Evolutionary conservation across 345 rosid genomes (phyloP).

Genomic region (Diplotaxis tenuifolia): DNA sequence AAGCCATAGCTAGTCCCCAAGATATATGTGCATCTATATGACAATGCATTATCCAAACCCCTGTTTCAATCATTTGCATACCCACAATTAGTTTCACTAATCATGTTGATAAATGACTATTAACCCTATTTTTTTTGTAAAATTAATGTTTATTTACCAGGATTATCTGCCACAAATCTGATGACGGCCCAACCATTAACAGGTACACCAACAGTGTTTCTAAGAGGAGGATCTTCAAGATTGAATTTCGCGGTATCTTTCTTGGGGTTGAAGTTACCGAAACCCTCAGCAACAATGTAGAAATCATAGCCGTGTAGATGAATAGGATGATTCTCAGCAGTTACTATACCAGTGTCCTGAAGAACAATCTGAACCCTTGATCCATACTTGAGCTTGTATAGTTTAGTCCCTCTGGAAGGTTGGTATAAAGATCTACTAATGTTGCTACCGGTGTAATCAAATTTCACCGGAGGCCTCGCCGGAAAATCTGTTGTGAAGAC

Average conservation of each 20-base stretch:
- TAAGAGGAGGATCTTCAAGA: slow-evolving; percentile 80
- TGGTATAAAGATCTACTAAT: slow-evolving; percentile 72
- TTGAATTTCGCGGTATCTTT: slow-evolving; percentile 67
- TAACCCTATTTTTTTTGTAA: neutral
- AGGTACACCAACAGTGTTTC: slow-evolving; percentile 79
- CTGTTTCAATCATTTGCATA: slow-evolving; percentile 35
- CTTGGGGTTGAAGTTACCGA: slow-evolving; percentile 78
- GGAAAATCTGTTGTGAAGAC: slow-evolving; percentile 91
- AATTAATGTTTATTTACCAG: slow-evolving; percentile 49
- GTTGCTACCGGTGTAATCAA: slow-evolving; percentile 82
- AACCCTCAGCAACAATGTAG: slow-evolving; percentile 82
- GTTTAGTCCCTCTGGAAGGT: slow-evolving; percentile 64
- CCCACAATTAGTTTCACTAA: neutral
- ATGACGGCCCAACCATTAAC: slow-evolving; percentile 88
- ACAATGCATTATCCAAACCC: slow-evolving; percentile 95
- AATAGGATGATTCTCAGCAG: slow-evolving; percentile 90
- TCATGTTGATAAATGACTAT: neutral
- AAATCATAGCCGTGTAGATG: slow-evolving; percentile 96
- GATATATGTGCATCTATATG: slow-evolving; percentile 91
- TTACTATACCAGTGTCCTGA: slow-evolving; percentile 79
- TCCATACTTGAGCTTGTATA: slow-evolving; percentile 71
- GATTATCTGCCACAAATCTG: slow-evolving; percentile 92
- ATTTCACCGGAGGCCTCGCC: slow-evolving; percentile 56
- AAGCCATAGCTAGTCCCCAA: slow-evolving; percentile 91
- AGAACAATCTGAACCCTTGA: slow-evolving; percentile 78